phyloP scores from a whole-genome alignment of 2,329 filamentous ascomycete species.

The Pseudogymnoascus sp. region DNA sequence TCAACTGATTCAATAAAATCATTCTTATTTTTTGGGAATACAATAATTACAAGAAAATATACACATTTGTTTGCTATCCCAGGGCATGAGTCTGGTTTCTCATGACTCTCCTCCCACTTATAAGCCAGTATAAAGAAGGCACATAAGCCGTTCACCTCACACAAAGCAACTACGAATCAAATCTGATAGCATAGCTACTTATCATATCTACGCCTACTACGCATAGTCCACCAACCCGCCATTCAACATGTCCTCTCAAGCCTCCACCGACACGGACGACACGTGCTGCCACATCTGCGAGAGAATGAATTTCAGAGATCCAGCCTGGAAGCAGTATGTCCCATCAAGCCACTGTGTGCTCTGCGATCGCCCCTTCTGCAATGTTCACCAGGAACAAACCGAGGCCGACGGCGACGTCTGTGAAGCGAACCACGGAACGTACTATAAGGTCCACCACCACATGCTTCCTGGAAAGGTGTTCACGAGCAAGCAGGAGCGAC shows the following conservation, averaged over 20 bases:
- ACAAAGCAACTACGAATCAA: neutral
- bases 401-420: neutral
- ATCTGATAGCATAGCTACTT: neutral
- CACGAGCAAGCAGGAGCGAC: slow-evolving; percentile 5
- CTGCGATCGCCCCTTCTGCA: neutral
- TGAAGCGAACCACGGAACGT: slow-evolving; percentile 5
- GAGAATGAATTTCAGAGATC: slow-evolving; percentile 1
- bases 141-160: neutral
- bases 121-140: slow-evolving; percentile 5
- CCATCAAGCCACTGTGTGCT: slow-evolving; percentile 5
- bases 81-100: neutral
- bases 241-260: neutral
- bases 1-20: neutral
- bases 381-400: neutral
- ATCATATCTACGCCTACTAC: neutral
- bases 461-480: slow-evolving; percentile 5
- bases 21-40: neutral
- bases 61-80: neutral
- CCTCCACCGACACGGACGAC: neutral
- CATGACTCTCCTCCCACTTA: neutral
- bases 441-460: neutral
- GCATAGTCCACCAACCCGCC: neutral
- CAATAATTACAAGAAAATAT: neutral
- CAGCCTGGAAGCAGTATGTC: neutral
- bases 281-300: slow-evolving; percentile 9